Base-by-base conservation (phyloP, 1,284 basidiomycete species). In the Farysia itapuensis region DNA sequence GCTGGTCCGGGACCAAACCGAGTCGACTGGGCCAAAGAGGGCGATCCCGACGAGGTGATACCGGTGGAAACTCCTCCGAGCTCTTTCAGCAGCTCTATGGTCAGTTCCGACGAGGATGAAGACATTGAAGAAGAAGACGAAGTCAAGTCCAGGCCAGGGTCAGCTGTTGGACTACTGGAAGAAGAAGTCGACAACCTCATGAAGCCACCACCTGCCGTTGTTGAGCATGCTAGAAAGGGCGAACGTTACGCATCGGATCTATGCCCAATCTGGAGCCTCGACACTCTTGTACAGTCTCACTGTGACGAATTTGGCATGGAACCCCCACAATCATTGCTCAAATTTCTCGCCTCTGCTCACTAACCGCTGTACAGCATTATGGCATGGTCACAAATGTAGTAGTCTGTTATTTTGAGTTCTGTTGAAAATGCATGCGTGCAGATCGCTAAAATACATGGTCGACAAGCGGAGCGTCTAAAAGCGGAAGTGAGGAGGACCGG, bases 31-130 rank as follows among this genome's bases (percentile, higher is more conserved):
- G 60, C 45, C 16, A 36, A 51, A 22, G 52, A 54, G 19, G 65
- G 59, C 12, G 57, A 68, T 43, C 67, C 67, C 3, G 67, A 72
- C 29, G 70, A 70, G 26, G 19, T 72, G 15, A 63, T 72, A 11
- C 45, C 49, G 4, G 69, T 72, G 9, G 43, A 65, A 38, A 70
- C 64, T 5, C 60, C 60, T 3, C 52, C 59, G 4, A 60, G 56
- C 21, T 52, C 46, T 7, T 54, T 57, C n/a, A 43, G 52, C 14
- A 61, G 52, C 26, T 67, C 68, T 15, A 46, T 40, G 31, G 46
- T 39, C n/a, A 30, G 24, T 2, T 37, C 20, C 13, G 48, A 54
- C n/a, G 52, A 44, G 0, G 56, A 46, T 2, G 47, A 57, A 3
- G 38, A 45, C 6, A 42, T 35, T 30, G 56, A 43, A 4, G 26